Evolutionary conservation across 352 stramenopile genomes (phyloP).

Genomic region (Phytopythium montanum): DNA sequence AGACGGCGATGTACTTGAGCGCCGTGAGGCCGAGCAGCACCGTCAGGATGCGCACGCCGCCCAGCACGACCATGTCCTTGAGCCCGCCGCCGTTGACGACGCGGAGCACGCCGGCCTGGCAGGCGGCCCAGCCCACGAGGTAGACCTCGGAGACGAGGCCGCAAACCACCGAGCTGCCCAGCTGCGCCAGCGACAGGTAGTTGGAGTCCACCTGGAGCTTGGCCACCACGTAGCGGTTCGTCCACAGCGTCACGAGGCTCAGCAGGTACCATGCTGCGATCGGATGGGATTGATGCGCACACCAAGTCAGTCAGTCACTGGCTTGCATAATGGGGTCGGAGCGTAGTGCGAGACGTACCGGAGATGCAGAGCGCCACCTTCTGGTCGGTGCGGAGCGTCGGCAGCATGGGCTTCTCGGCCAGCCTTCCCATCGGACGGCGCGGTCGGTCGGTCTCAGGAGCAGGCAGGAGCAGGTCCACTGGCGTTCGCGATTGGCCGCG

Average conservation of each 20-base stretch:
- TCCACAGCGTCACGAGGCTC: slow-evolving; percentile 80
- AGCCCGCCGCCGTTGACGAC: slow-evolving; percentile 51
- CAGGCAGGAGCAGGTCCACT: no score
- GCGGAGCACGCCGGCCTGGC: slow-evolving; percentile 43
- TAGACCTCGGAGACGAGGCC: slow-evolving; percentile 69
- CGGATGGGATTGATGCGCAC: neutral
- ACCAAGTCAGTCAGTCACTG: neutral
- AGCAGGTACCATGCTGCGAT: slow-evolving; percentile 70
- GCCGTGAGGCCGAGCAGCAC: slow-evolving; percentile 88
- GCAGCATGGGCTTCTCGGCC: slow-evolving; percentile 24
- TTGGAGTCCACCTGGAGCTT: slow-evolving; percentile 78
- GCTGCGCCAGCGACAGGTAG: slow-evolving; percentile 66
- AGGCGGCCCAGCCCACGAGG: slow-evolving; percentile 59
- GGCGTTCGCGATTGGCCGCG: neutral
- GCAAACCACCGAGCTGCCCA: slow-evolving; percentile 77
- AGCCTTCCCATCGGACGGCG: neutral
- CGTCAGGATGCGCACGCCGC: slow-evolving; percentile 79
- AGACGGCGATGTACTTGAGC: slow-evolving; percentile 91
- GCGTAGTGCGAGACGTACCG: slow-evolving; percentile 22
- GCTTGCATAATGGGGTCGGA: no score
- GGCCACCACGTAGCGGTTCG: slow-evolving; percentile 77
- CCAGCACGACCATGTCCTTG: slow-evolving; percentile 84
- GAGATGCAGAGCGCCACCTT: slow-evolving; percentile 64
- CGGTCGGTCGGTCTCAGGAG: no score
- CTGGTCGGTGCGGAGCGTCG: slow-evolving; percentile 29